Conservation (phyloP, 139 green algal genomes). For the Haematococcus sp. region DNA sequence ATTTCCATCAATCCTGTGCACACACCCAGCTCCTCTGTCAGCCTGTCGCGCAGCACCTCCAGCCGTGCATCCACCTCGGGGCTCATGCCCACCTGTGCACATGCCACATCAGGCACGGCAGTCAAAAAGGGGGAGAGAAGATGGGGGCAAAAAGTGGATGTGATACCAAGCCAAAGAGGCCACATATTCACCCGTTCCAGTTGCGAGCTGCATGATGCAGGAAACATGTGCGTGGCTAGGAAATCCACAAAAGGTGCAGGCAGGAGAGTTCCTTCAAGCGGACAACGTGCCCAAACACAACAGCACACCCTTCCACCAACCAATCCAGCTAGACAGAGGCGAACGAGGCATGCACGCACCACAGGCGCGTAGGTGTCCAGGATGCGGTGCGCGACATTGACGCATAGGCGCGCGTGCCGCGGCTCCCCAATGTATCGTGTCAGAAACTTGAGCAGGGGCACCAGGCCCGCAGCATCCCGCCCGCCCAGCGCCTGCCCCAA, state of each 20-base stretch:
- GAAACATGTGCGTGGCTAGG: too few relatives aligned
- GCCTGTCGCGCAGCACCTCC: conserved; percentile 37
- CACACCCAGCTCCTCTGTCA: conserved; percentile 59
- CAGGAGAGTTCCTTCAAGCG: too few relatives aligned
- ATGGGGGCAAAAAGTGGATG: too few relatives aligned
- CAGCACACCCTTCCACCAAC: too few relatives aligned
- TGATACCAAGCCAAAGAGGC: too few relatives aligned
- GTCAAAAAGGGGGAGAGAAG: background rate
- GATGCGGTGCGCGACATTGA: conserved; percentile 55
- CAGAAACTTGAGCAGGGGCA: conserved; percentile 68
- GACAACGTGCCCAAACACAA: too few relatives aligned
- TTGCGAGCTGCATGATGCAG: too few relatives aligned
- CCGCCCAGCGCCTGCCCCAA: conserved; percentile 63
- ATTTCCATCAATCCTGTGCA: conserved; percentile 53
- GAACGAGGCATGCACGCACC: too few relatives aligned
- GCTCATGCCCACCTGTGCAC: conserved; percentile 27
- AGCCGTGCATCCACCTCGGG: conserved; percentile 49
- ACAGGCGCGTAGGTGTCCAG: conserved; percentile 65
- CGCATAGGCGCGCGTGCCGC: conserved; percentile 51
- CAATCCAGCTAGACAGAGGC: too few relatives aligned
- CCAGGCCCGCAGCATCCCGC: conserved; percentile 49
- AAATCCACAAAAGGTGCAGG: too few relatives aligned
- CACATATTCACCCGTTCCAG: too few relatives aligned
- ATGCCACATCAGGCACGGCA: background rate
- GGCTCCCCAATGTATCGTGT: conserved; percentile 52